Evolutionary conservation across 2,329 filamentous ascomycete species (phyloP).

Genomic region (Pseudogymnoascus sp.): DNA sequence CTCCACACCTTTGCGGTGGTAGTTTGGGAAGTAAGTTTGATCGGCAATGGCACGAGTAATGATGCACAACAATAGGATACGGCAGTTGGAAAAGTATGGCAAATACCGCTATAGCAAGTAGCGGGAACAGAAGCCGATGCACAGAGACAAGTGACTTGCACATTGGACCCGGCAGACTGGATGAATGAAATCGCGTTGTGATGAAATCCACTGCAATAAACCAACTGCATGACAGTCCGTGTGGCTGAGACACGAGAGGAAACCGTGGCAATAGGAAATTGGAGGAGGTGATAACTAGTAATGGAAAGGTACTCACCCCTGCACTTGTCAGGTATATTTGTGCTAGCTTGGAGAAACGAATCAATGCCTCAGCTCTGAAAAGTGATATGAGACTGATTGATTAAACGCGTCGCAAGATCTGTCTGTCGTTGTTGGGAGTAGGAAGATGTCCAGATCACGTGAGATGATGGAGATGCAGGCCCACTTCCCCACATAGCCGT

Average conservation of each 20-base stretch:
- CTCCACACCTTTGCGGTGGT: background rate
- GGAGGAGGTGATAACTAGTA: slow-evolving; percentile 3
- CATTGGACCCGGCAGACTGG: background rate
- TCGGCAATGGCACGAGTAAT: background rate
- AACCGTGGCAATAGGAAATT: slow-evolving; percentile 2
- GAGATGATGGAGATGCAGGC: background rate
- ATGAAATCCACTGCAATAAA: slow-evolving; percentile 1
- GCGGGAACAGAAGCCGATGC: background rate
- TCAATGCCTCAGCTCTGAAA: background rate
- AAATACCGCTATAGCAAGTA: background rate
- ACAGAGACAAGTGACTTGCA: background rate
- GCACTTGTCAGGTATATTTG: slow-evolving; percentile 2
- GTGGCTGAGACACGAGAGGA: slow-evolving; percentile 7
- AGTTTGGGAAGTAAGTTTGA: background rate
- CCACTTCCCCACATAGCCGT: background rate
- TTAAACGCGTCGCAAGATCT: background rate
- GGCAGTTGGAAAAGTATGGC: background rate
- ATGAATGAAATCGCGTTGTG: background rate
- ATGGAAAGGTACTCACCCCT: slow-evolving; percentile 5
- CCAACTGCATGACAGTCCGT: slow-evolving; percentile 8
- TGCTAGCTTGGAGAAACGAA: background rate
- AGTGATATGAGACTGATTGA: slow-evolving; percentile 2
- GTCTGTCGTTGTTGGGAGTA: background rate
- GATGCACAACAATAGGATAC: background rate
- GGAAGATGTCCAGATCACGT: background rate